Evolutionary conservation across 1,284 basidiomycete species (phyloP), one percentile per base, ranked within the genome.

Genomic region (Boletus semigastroideus): DNA sequence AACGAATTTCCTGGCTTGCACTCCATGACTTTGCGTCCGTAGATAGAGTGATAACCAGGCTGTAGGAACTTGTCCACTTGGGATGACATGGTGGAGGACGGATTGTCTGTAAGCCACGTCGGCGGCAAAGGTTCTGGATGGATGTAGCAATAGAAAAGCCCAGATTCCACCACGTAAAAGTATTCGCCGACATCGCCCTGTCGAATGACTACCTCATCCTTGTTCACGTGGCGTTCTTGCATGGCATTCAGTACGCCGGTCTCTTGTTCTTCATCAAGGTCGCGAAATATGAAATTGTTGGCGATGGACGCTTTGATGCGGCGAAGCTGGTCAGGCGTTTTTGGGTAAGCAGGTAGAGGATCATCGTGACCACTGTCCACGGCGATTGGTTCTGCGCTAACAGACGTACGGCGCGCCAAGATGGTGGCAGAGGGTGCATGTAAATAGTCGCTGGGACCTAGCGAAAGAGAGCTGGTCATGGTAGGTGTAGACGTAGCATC

Each of bases 131-230:
- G 80, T 49, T 86, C 83, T 5, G 80, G 76, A 50, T 80, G 84
- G 61, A 96, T 91, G 73, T 86, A 98, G 64, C 94, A 92, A 64
- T 97, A 84, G 53, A 99, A 78, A 46, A 86, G 74, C 1, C 96
- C 96, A 39, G 82, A 81, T 72, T 99, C 97, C 59, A 98, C 94
- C 51, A 98, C 90, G 72, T 99, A 99, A 72, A 98, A 99, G 74
- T 88, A 97, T 66, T 98, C 95, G 46, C 96, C 96, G 36, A 93
- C 91, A 59, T 95, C 96, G 42, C 97, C 96, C 72, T 99, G 96
- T 55, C 92, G 84, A 62, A 99, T 98, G 54, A 99, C 89, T 28
- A 92, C 86, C 54, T 93, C 87, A 56, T 88, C 86, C 49, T 83
- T 74, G 17, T 73, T 73, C 13, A 94, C 84, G 14, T 74, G 78